These are phyloP conservation scores for Kregervanrija fluxuum DNA, from an alignment of 805 yeast genomes.

Conservation along the genomic window DNA sequence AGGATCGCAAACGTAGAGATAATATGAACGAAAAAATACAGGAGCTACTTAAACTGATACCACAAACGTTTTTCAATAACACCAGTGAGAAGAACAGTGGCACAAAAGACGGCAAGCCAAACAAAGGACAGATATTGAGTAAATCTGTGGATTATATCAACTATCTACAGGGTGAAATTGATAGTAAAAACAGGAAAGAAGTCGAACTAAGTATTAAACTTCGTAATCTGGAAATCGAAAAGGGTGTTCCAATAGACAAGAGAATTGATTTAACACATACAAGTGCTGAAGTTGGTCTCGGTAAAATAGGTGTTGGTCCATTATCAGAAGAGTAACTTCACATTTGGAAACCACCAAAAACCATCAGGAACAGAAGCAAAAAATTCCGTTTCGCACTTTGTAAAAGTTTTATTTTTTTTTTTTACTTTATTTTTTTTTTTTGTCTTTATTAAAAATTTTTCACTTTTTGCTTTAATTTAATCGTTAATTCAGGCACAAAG, in stretches of 20 bases:
- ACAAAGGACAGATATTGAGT: conserved; percentile 73
- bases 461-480: background rate
- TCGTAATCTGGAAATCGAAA: conserved; percentile 42
- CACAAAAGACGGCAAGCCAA: conserved; percentile 78
- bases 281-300: conserved; percentile 71
- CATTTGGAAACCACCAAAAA: too few relatives aligned
- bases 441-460: background rate
- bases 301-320: conserved; percentile 80
- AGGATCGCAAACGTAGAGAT: conserved; percentile 44
- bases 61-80: conserved; percentile 33
- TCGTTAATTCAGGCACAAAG: background rate
- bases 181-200: conserved; percentile 70
- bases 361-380: too few relatives aligned
- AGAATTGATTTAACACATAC: conserved; percentile 47
- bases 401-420: background rate
- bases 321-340: conserved; percentile 34
- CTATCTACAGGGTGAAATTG: conserved; percentile 62
- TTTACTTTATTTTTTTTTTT: background rate
- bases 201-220: conserved; percentile 61
- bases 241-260: conserved; percentile 33
- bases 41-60: conserved; percentile 32
- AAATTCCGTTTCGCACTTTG: background rate
- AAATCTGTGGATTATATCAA: conserved; percentile 70
- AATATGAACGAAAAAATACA: conserved; percentile 53
- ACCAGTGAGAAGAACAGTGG: conserved; percentile 46